Percentiles rank a stretch among this genome's conserved stretches.
phyloP scores from a whole-genome alignment of 768 basidiomycete genomes.

The Kwoniella dendrophila region DNA sequence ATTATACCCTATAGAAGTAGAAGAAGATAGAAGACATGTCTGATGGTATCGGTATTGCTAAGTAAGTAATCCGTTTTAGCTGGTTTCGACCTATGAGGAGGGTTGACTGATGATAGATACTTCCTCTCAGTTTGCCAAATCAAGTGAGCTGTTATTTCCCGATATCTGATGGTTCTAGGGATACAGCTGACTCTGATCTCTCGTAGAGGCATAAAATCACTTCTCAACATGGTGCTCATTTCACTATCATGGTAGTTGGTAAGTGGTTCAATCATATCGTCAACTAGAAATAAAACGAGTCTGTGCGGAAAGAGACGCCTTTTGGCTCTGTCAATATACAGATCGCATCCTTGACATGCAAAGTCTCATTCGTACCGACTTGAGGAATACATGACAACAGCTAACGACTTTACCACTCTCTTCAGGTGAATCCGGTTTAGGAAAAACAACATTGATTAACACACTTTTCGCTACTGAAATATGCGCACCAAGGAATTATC shows the following conservation, averaged over 20 bases:
- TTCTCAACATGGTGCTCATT: conserved; percentile 93
- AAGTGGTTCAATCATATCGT: conserved; percentile 48
- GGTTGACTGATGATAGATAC: conserved; percentile 1
- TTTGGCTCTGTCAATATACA: background rate
- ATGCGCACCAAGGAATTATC: conserved; percentile 87
- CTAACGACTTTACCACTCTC: background rate
- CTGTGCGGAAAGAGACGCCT: background rate
- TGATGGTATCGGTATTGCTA: conserved; percentile 54
- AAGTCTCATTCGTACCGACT: background rate
- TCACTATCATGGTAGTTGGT: conserved; percentile 99
- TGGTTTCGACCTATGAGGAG: background rate
- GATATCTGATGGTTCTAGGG: background rate
- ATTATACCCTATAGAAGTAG: background rate
- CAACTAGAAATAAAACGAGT: background rate
- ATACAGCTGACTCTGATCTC: conserved; percentile 24
- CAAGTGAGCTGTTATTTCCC: conserved; percentile 65
- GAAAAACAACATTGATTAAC: conserved; percentile 97
- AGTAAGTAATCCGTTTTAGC: conserved; percentile 44
- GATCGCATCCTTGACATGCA: no score
- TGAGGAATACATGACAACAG: background rate
- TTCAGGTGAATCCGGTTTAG: conserved; percentile 90
- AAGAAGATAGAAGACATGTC: conserved; percentile 33
- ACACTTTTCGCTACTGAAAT: conserved; percentile 98
- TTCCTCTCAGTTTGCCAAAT: conserved; percentile 78
- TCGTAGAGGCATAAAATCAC: conserved; percentile 96